A percentile compares a stretch with the other conserved stretches of the same genome.
Conservation (phyloP, 148 eudicot genomes). For the Tetragonia tetragonoides region DNA sequence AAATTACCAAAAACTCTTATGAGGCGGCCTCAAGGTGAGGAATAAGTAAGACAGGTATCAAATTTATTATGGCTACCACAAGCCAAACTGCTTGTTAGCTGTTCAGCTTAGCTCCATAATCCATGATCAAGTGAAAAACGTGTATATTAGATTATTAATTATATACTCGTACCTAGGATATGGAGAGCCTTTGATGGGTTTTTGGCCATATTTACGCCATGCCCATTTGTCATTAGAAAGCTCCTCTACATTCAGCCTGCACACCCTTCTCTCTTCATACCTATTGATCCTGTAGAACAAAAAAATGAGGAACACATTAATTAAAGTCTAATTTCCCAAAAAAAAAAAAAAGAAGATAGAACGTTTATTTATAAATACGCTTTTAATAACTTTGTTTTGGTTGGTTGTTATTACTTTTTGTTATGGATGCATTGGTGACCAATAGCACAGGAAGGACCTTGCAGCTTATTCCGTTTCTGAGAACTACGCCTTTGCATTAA, state of each 20-base stretch:
- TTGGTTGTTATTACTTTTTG: slow-evolving; percentile 6
- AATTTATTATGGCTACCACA: no score
- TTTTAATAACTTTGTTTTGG: neutral
- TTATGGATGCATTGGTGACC: neutral
- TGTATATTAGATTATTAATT: no score
- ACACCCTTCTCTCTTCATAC: slow-evolving; percentile 43
- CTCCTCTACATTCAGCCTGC: slow-evolving; percentile 46
- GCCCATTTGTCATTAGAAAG: slow-evolving; percentile 62
- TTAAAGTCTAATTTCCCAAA: neutral
- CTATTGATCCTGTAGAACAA: slow-evolving; percentile 33
- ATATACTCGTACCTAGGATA: slow-evolving; percentile 77
- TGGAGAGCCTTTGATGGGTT: slow-evolving; percentile 89
- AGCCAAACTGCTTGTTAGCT: no score
- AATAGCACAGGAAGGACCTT: neutral
- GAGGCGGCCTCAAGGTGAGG: no score
- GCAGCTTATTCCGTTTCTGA: neutral
- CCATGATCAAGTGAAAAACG: no score
- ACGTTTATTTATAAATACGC: neutral
- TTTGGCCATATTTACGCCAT: slow-evolving; percentile 92
- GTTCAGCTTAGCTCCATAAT: no score
- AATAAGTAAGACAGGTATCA: no score
- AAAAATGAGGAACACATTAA: neutral
- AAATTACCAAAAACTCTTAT: neutral
- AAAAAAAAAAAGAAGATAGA: neutral
- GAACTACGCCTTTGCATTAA: neutral